Base-by-base conservation (phyloP, 306 rosid species). In the Quercus aquifolioides region DNA sequence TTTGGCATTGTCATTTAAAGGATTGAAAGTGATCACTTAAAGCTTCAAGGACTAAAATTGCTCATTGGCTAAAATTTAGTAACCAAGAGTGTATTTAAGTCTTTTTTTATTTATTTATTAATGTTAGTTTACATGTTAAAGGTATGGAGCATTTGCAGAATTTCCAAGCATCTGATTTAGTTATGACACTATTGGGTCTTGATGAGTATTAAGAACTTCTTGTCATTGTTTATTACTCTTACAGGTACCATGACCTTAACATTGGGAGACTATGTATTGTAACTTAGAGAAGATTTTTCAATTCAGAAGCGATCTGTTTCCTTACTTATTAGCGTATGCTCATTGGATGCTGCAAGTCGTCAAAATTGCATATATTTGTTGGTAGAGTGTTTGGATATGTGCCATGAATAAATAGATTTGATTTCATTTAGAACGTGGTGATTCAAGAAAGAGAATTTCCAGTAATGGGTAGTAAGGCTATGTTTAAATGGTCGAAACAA, bases 401-500 rank as follows among this genome's bases (percentile, higher is more conserved):
- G 69, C 8, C 69, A 2, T 68, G 69, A 38, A 26, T 13, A 25
- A 25, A 41, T 33, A 11, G 7, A 12, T 69, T 69, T 10, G 52
- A 28, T n/a, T 11, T 38, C 52, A 35, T 73, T 63, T 62, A 43
- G 21, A 35, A 64, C 19, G 54, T 51, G 75, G 49, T 57, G 73
- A 49, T 55, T 76, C 57, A 52, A 46, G 75, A 56, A 67, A 55
- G 65, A 56, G 25, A 11, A 38, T n/a, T 64, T 49, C 63, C 74
- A 69, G 49, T 28, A 26, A 92, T 92, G 99, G 94, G 88, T 15
- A 84, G 87, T 77, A 88, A 85, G 86, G 74, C 85, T 35, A 41
- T 90, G 85, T 84, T 94, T 33, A 94, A 88, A 81, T 91, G 98
- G 97, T 89, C 95, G 5, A 89, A 87, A 52, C 84, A 82, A 62